These are phyloP conservation scores for Russula lepida DNA, from an alignment of 768 basidiomycete species.

Conservation along the genomic window DNA sequence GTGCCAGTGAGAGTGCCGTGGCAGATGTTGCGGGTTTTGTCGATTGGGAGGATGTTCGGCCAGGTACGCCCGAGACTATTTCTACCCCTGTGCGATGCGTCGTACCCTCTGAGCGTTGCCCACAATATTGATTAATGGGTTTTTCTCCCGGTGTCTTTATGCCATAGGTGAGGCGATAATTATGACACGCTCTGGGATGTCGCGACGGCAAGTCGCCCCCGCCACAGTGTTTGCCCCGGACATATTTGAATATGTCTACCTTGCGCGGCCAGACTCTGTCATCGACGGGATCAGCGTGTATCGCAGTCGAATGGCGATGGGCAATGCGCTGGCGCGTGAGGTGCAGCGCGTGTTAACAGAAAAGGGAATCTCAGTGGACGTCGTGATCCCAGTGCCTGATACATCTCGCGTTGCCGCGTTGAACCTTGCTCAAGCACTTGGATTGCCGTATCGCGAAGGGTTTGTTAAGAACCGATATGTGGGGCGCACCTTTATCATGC, in stretches of 20 bases:
- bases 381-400: constrained; percentile 97
- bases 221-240: constrained; percentile 84
- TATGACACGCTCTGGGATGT: constrained; percentile 74
- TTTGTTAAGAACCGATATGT: constrained; percentile 99
- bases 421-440: constrained; percentile 85
- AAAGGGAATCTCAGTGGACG: constrained; percentile 71
- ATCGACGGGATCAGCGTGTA: constrained; percentile 97
- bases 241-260: constrained; percentile 98
- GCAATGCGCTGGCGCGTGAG: constrained; percentile 85
- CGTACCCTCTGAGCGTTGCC: neutral
- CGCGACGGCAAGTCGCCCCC: constrained; percentile 63
- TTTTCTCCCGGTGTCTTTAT: neutral
- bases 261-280: constrained; percentile 95
- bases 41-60: constrained; percentile 90
- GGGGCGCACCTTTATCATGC: constrained; percentile 99
- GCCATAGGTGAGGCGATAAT: constrained; percentile 85
- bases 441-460: constrained; percentile 91
- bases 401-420: constrained; percentile 94
- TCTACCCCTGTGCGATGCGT: neutral
- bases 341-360: constrained; percentile 65
- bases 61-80: constrained; percentile 44
- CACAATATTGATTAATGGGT: neutral
- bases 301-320: constrained; percentile 98
- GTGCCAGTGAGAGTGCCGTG: constrained; percentile 93
- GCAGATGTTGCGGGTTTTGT: constrained; percentile 88